phyloP scores from a whole-genome alignment of 768 basidiomycete genomes.

The Hypholoma fasciculare region DNA sequence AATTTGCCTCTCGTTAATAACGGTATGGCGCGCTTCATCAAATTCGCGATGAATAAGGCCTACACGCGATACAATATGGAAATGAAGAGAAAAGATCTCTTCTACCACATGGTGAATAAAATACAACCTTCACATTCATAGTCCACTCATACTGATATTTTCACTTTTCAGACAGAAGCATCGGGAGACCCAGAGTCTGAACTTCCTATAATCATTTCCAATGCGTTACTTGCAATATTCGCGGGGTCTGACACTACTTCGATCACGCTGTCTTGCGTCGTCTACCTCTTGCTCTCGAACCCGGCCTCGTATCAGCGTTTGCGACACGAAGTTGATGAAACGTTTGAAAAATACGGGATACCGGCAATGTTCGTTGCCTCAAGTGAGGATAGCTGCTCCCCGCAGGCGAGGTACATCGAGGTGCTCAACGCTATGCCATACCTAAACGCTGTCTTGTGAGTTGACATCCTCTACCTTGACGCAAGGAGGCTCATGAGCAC shows the following conservation, averaged over 20 bases:
- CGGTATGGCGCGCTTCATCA: slow-evolving; percentile 12
- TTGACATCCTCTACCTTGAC: slow-evolving; percentile 4
- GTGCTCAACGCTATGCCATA: slow-evolving; percentile 23
- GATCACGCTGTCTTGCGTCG: slow-evolving; percentile 17
- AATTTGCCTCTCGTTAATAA: slow-evolving; percentile 11
- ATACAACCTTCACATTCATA: no score
- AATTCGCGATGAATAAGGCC: slow-evolving; percentile 18
- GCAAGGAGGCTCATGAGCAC: neutral
- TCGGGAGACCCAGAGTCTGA: slow-evolving; percentile 11
- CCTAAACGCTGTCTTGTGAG: slow-evolving; percentile 35
- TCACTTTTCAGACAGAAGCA: slow-evolving; percentile 15
- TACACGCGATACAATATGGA: slow-evolving; percentile 16
- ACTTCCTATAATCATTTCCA: slow-evolving; percentile 15
- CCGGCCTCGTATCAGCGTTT: slow-evolving; percentile 22
- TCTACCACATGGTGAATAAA: slow-evolving; percentile 30
- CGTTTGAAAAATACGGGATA: slow-evolving; percentile 12
- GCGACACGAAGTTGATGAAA: slow-evolving; percentile 26
- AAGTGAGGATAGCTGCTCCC: neutral
- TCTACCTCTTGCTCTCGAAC: slow-evolving; percentile 25
- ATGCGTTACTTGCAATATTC: slow-evolving; percentile 25
- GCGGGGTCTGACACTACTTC: slow-evolving; percentile 32
- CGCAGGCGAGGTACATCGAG: slow-evolving; percentile 2
- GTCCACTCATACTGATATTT: no score
- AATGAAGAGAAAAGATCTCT: slow-evolving; percentile 24
- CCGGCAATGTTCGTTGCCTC: neutral